Evolutionary conservation across 805 yeast genomes (phyloP).

Genomic region (Pichia membranifaciens): DNA sequence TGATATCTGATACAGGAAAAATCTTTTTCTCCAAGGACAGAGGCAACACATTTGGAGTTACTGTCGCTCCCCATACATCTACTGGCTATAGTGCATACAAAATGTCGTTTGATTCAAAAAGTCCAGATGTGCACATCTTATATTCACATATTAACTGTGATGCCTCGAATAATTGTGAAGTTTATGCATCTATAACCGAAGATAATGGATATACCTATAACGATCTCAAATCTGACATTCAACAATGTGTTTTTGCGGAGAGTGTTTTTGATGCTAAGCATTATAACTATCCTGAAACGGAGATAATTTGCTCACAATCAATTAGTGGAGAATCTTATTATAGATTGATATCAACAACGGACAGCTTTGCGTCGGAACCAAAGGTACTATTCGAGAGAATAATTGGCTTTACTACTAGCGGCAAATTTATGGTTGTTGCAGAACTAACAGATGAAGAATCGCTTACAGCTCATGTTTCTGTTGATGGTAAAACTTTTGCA

Average conservation of each 20-base stretch:
- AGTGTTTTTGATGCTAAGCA: slow-evolving; percentile 36
- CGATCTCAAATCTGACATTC: slow-evolving; percentile 46
- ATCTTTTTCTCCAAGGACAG: slow-evolving; percentile 63
- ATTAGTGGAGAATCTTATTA: slow-evolving; percentile 22
- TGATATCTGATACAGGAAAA: slow-evolving; percentile 42
- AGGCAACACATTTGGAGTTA: slow-evolving; percentile 47
- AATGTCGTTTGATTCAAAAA: slow-evolving; percentile 57
- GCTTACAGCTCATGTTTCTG: slow-evolving; percentile 65
- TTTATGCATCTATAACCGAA: slow-evolving; percentile 53
- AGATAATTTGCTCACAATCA: slow-evolving; percentile 60
- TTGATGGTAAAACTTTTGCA: slow-evolving; percentile 73
- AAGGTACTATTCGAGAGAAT: slow-evolving; percentile 46
- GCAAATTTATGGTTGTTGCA: slow-evolving; percentile 72
- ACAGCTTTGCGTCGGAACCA: slow-evolving; percentile 41
- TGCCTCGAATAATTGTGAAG: slow-evolving; percentile 41
- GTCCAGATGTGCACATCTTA: slow-evolving; percentile 58
- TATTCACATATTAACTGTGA: slow-evolving; percentile 59
- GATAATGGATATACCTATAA: slow-evolving; percentile 65
- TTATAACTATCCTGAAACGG: slow-evolving; percentile 35
- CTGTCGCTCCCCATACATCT: slow-evolving; percentile 41
- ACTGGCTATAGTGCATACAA: slow-evolving; percentile 34
- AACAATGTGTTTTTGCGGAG: slow-evolving; percentile 64
- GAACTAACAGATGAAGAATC: slow-evolving; percentile 43
- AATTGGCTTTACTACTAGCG: slow-evolving; percentile 69
- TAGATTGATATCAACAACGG: slow-evolving; percentile 41